phyloP scores from a whole-genome alignment of 192 early-diverging fungal species.

The Backusella circina region DNA sequence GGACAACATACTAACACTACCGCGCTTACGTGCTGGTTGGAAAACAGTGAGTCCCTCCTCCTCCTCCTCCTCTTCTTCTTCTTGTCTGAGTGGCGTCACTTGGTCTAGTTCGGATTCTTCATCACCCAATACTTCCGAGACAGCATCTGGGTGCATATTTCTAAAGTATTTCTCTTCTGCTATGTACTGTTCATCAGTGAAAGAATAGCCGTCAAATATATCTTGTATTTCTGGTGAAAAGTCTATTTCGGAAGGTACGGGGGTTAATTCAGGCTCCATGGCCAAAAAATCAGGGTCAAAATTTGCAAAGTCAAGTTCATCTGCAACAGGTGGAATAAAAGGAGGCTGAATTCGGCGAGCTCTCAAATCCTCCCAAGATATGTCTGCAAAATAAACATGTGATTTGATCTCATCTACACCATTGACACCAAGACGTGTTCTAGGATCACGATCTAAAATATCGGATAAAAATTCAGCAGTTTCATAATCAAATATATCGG shows the following conservation, averaged over 20 bases:
- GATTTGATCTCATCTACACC: constrained; percentile 64
- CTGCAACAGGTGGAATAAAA: constrained; percentile 56
- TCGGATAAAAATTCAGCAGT: constrained; percentile 42
- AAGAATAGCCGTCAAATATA: constrained; percentile 37
- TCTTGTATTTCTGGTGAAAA: constrained; percentile 27
- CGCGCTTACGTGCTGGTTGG: constrained; percentile 26
- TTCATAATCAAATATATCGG: constrained; percentile 32
- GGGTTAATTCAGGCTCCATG: constrained; percentile 43
- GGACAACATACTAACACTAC: constrained; percentile 34
- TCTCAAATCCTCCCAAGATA: constrained; percentile 71
- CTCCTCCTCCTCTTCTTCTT: not conserved
- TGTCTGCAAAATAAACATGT: constrained; percentile 68
- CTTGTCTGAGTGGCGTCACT: not conserved
- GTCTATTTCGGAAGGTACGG: constrained; percentile 22
- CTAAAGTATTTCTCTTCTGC: not conserved
- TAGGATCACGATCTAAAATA: constrained; percentile 53
- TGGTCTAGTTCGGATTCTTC: constrained; percentile 13
- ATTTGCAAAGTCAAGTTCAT: constrained; percentile 44
- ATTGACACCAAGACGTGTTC: constrained; percentile 58
- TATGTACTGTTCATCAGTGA: constrained; percentile 16
- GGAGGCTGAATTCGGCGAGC: constrained; percentile 58
- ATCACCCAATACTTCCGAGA: constrained; percentile 21
- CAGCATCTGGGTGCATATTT: not conserved
- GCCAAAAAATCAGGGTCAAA: constrained; percentile 52
- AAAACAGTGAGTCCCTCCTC: not conserved